Evolutionary conservation across 2,329 filamentous ascomycete genomes (phyloP), one percentile per base, ranked within the genome.

Genomic region (Periconia sp.): DNA sequence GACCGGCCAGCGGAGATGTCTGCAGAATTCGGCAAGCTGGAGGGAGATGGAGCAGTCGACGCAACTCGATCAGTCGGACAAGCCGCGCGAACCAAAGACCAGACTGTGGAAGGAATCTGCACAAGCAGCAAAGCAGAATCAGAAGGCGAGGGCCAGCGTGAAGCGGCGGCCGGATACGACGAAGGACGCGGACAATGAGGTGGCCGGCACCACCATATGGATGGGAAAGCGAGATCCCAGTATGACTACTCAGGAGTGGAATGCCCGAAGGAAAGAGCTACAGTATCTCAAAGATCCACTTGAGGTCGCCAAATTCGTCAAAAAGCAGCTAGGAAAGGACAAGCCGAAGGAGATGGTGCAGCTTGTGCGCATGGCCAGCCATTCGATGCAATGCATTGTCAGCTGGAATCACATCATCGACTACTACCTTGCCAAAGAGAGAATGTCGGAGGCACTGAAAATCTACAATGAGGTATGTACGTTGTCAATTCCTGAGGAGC

Each of bases 391-490:
- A 44, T 84, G 87, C 51, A 75, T 82, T 4, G 91, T 95, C 44
- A 85, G 87, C 45, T 99, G 92, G 92, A 97, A 97, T 69, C 82
- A 88, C 62, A 70, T 96, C 31, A 85, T 99, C 43, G 80, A 86
- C 43, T 83, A 90, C 67, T 76, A 83, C 49, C 73, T 96, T 66
- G 71, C 78, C 29, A 75, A 83, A 17, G 76, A 81, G 29, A 78
- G 78, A 37, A 69, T 90, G 23, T 78, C 78, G 46, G 73, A 76
- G 15, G 92, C 88, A 13, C 72, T 95, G 43, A 91, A 88, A 71
- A 76, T 90, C n/a, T 96, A 85, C 73, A 96, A 96, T 68, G 92
- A 97, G 69, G 87, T 88, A 68, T 50, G 76, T 46, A 25, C 17
- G 3, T 19, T 11, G 12, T 11, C 19, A 9, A 15, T 26, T 15